phyloP scores from a whole-genome alignment of 192 early-diverging fungal species.

The Piromyces finnis region DNA sequence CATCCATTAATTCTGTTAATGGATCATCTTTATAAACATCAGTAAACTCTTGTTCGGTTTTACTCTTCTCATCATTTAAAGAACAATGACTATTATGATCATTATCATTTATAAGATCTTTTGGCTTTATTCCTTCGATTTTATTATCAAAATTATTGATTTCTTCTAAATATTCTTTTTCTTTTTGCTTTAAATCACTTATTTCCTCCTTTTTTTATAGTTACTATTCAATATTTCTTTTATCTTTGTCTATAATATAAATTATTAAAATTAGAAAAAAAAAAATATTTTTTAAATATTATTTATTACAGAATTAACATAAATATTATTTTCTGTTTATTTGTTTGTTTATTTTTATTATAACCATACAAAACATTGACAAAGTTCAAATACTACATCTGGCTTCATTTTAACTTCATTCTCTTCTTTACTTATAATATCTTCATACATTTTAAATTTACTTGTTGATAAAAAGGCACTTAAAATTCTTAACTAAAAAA shows the following conservation, averaged over 20 bases:
- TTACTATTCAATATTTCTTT: neutral
- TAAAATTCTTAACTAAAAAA: neutral
- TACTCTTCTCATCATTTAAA: neutral
- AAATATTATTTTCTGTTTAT: too few species aligned
- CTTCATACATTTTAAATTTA: neutral
- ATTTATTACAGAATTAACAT: too few species aligned
- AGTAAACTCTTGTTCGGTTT: too few species aligned
- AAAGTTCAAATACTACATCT: neutral
- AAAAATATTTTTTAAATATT: too few species aligned
- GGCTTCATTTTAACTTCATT: neutral
- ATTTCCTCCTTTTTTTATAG: neutral
- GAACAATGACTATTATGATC: neutral
- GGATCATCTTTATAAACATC: too few species aligned
- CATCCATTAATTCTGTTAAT: too few species aligned
- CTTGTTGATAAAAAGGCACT: neutral
- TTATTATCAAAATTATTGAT: neutral
- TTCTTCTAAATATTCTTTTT: neutral
- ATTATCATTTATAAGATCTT: neutral
- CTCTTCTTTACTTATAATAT: neutral
- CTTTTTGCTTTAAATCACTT: neutral
- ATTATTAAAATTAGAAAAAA: too few species aligned
- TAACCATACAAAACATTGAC: neutral
- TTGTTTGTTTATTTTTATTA: too few species aligned
- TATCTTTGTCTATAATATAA: neutral
- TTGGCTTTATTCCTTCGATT: neutral